A percentile compares a stretch with the other conserved stretches of the same genome.
Evolutionary conservation across 805 yeast genomes (phyloP).

Genomic region (Candida wancherniae): DNA sequence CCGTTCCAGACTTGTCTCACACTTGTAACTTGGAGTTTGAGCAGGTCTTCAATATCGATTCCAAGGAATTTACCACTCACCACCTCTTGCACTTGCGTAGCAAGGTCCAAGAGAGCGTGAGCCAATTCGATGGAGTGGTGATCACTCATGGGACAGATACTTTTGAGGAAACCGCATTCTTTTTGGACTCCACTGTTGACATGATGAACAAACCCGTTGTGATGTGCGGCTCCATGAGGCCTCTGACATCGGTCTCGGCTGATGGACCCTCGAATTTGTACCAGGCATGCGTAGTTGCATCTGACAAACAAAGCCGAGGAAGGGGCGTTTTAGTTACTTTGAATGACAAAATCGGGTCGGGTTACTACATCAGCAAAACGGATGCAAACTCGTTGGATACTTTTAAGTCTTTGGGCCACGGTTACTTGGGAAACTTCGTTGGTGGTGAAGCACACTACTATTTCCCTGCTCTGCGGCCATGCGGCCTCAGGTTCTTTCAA

Average conservation of each 20-base stretch:
- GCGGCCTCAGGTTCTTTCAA: conserved; percentile 34
- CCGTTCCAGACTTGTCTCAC: conserved; percentile 52
- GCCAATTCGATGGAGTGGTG: conserved; percentile 52
- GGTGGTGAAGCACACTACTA: conserved; percentile 61
- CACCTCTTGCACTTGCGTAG: conserved; percentile 44
- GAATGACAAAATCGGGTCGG: conserved; percentile 66
- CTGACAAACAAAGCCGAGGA: conserved; percentile 44
- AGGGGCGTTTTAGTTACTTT: conserved; percentile 62
- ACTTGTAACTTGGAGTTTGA: conserved; percentile 57
- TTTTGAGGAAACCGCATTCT: conserved; percentile 63
- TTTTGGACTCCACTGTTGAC: conserved; percentile 46
- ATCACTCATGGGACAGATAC: conserved; percentile 73
- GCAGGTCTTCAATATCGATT: conserved; percentile 58
- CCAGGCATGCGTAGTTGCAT: conserved; percentile 64
- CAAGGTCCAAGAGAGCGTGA: conserved; percentile 42
- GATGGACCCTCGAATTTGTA: conserved; percentile 73
- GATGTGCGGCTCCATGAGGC: conserved; percentile 72
- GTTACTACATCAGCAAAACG: conserved; percentile 65
- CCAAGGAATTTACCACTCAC: conserved; percentile 48
- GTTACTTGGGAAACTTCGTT: conserved; percentile 66
- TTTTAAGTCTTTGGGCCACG: conserved; percentile 63
- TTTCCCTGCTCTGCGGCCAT: conserved; percentile 58
- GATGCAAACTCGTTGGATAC: conserved; percentile 69
- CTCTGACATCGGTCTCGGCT: conserved; percentile 62
- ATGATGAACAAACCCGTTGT: conserved; percentile 49